phyloP scores from a whole-genome alignment of 371 early-diverging fungal genomes.

The Actinomortierella ambigua region DNA sequence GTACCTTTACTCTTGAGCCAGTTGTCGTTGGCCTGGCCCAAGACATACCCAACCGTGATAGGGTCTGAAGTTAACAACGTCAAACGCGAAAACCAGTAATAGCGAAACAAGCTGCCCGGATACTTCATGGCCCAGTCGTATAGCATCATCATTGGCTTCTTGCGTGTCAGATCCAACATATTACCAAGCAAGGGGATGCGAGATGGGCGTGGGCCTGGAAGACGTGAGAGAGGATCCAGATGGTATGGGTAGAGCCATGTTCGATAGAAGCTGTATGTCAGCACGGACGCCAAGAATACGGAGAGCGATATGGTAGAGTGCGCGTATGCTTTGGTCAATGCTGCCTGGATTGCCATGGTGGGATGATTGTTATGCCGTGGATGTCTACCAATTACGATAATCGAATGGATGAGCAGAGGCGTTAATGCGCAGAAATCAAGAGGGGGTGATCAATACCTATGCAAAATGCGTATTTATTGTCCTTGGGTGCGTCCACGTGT shows the following conservation, averaged over 20 bases:
- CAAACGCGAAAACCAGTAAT: conserved; percentile 41
- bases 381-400: too few species aligned
- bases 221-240: conserved; percentile 26
- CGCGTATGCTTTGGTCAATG: conserved; percentile 13
- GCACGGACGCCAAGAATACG: conserved; percentile 12
- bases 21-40: conserved; percentile 42
- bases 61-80: conserved; percentile 43
- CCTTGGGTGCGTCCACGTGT: too few species aligned
- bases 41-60: conserved; percentile 38
- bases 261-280: conserved; percentile 30
- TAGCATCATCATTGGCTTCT: conserved; percentile 36
- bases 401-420: too few species aligned
- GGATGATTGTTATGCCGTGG: too few species aligned
- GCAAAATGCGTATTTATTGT: too few species aligned
- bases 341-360: conserved; percentile 14
- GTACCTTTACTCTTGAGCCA: conserved; percentile 44
- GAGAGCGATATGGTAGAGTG: conserved; percentile 21
- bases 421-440: too few species aligned
- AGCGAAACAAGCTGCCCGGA: conserved; percentile 36
- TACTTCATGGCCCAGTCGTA: conserved; percentile 46
- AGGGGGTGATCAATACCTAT: too few species aligned
- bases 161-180: conserved; percentile 29
- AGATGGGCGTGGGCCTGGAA: conserved; percentile 29
- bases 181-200: conserved; percentile 35
- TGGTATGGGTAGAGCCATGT: conserved; percentile 31